Percentiles rank a stretch among this genome's conserved stretches.
phyloP scores from a whole-genome alignment of 805 yeast genomes.

The Ascoidea rubescens region DNA sequence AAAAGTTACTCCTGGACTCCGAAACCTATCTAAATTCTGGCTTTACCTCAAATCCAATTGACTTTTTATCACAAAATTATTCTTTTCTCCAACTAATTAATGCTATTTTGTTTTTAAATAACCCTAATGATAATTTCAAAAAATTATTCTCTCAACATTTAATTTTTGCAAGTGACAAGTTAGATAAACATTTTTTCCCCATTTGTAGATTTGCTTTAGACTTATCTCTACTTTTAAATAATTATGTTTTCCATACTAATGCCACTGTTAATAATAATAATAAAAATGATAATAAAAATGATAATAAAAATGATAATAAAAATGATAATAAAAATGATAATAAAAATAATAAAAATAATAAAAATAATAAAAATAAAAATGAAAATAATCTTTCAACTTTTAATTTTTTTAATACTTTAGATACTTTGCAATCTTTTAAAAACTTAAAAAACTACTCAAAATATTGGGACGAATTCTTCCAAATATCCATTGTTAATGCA shows the following conservation, averaged over 20 bases:
- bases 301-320: constrained; percentile 24
- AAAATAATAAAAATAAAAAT: constrained; percentile 9
- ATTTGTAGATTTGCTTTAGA: constrained; percentile 23
- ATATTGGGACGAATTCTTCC: constrained; percentile 39
- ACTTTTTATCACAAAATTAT: constrained; percentile 28
- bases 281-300: constrained; percentile 16
- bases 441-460: too few species aligned
- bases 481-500: constrained; percentile 40
- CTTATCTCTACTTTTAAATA: constrained; percentile 17
- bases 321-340: too few species aligned
- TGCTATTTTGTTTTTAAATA: constrained; percentile 37
- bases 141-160: constrained; percentile 50
- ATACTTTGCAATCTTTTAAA: too few species aligned
- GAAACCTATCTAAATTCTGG: constrained; percentile 22
- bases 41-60: constrained; percentile 27
- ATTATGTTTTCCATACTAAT: constrained; percentile 10
- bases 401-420: too few species aligned
- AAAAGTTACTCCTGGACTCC: not conserved
- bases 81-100: constrained; percentile 39
- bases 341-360: constrained; percentile 23
- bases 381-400: too few species aligned
- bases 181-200: constrained; percentile 20
- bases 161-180: constrained; percentile 36
- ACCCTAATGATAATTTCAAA: constrained; percentile 46
- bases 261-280: not conserved